Base-by-base conservation (phyloP, 345 rosid species). In the Dipteronia sinensis region DNA sequence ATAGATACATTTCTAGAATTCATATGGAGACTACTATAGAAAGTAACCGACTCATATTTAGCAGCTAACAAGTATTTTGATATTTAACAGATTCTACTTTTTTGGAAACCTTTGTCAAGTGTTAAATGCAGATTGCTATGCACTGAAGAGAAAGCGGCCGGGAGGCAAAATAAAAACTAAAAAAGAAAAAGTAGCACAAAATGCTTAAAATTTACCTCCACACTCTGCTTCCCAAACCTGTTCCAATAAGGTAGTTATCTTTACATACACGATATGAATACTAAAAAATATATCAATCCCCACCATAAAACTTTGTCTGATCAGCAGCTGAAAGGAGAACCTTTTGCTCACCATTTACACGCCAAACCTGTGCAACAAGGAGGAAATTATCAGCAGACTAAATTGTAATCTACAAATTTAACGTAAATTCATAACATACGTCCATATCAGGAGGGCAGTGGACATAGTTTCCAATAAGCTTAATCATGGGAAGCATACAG, bases 261-360 rank as follows among this genome's bases (percentile, higher is more conserved):
- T 97, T 98, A 82, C 98, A n/a, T n/a, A n/a, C 99, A 3, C 97
- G 89, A 82, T 90, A 97, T 16, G 98, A 83, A 87, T 97, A 97
- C 74, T 87, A 94, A 81, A 93, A 88, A 69, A 97, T 87, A 79
- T 88, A 93, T 87, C 98, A 94, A 76, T 92, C 99, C 72, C 99
- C 98, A 25, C 93, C 82, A 61, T 90, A 94, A 76, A 97, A 88
- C 76, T 93, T 94, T 11, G 95, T 89, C 79, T 97, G 99, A 47
- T 90, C 97, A 5, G 97, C 83, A 82, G 90, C 92, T 81, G 92
- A 76, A 78, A 94, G 91, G 80, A 85, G 91, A 82, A 85, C 74
- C 87, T 93, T 97, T 82, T 93, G 90, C 82, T 84, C 83, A 51
- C 85, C 82, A 83, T 89, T 92, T 80, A 93, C 89, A 77, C 88